Percentiles rank a stretch among this genome's conserved stretches.
phyloP scores from a whole-genome alignment of 176 grass and related monocot genomes.

The Oryza meridionalis region DNA sequence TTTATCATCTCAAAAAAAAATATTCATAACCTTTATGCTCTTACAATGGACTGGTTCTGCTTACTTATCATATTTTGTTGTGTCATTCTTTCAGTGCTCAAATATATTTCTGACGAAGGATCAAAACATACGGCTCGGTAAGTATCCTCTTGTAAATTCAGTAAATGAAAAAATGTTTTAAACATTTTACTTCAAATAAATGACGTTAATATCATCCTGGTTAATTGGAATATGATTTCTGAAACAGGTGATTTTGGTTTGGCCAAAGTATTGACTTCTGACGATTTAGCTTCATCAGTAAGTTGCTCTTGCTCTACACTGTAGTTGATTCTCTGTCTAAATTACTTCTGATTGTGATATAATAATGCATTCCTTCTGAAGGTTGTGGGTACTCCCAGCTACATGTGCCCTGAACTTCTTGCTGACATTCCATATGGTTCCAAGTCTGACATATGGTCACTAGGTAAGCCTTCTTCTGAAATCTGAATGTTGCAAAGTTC shows the following conservation, averaged over 20 bases:
- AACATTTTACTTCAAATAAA: slow-evolving; percentile 17
- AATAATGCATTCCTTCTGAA: slow-evolving; percentile 32
- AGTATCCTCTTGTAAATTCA: slow-evolving; percentile 24
- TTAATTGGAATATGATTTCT: slow-evolving; percentile 24
- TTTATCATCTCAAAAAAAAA: neutral
- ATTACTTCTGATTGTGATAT: slow-evolving; percentile 24
- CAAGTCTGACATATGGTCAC: slow-evolving; percentile 99
- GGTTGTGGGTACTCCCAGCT: slow-evolving; percentile 98
- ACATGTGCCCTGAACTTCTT: slow-evolving; percentile 99
- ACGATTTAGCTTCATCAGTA: slow-evolving; percentile 94
- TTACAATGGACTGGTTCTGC: slow-evolving; percentile 11
- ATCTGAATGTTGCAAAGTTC: neutral
- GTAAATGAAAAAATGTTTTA: slow-evolving; percentile 3
- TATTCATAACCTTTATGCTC: slow-evolving; percentile 9
- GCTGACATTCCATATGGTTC: slow-evolving; percentile 97
- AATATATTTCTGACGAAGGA: slow-evolving; percentile 96
- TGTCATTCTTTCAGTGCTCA: slow-evolving; percentile 69
- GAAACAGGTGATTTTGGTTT: slow-evolving; percentile 92
- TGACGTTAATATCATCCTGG: slow-evolving; percentile 28
- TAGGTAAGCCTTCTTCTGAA: slow-evolving; percentile 52
- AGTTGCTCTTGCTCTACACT: slow-evolving; percentile 40
- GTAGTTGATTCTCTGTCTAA: neutral
- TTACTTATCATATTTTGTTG: slow-evolving; percentile 22
- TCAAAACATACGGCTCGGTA: slow-evolving; percentile 90
- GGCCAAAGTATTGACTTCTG: slow-evolving; percentile 85